Base-by-base conservation (phyloP, 768 basidiomycete species). In the Hypsizygus marmoreus region DNA sequence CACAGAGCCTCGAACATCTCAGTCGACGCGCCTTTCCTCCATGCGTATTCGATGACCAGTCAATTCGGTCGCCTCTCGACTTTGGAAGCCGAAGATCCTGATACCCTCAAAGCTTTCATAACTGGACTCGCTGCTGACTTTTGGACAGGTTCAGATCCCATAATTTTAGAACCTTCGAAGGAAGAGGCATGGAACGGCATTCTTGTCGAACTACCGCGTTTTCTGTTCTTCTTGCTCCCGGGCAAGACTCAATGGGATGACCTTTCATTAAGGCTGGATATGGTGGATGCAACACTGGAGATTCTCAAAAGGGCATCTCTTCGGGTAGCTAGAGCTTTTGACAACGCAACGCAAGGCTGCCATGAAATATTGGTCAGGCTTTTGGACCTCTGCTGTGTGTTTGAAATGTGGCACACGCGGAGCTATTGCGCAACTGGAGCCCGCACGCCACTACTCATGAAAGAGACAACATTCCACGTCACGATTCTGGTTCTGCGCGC, bases 361-460 rank as follows among this genome's bases (percentile, higher is more conserved):
- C 68, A 73, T 52, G 77, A 71, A 43, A 50, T 82, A 4, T 74
- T 84, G 45, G 63, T 69, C 19, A 70, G 75, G 29, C 58, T 88
- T 32, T 57, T 86, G 9, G 73, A 74, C 29, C 69, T 88, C 23
- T 80, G 77, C 56, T 60, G 71, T 41, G 72, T 73, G 1, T 67
- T 87, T 26, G 84, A 85, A 49, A 61, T 74, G 24, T 89, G 87
- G 82, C 59, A 73, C 25, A 77, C 79, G 40, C 68, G 67, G n/a
- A 67, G 70, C 32, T 66, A 69, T 16, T 51, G 62, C n/a, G 55
- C 50, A 17, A 62, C 72, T 37, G 69, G 69, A 16, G 73, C 60
- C 12, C 59, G 74, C 20, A 68, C 72, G 10, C 85, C 88, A 0
- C 59, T 58, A 4, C 62, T 67, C 2, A 61, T 90, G 52, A 79